Evolutionary conservation across 2,329 filamentous ascomycete species (phyloP).

Genomic region (Helicocarpus griseus): DNA sequence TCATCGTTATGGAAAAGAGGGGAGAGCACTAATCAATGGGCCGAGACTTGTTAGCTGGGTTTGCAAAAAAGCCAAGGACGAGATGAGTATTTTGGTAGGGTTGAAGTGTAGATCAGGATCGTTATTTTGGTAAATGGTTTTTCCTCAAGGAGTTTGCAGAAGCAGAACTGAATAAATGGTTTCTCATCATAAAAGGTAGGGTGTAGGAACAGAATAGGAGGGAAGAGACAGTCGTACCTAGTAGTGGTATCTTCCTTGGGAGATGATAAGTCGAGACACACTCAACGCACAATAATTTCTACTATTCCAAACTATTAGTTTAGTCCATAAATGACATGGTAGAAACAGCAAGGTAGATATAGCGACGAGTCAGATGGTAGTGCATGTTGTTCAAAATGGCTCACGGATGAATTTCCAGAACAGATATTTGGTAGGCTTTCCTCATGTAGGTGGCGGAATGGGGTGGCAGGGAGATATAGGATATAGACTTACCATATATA

Average conservation of each 20-base stretch:
- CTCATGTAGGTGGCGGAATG: constrained; percentile 30
- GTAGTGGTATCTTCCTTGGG: not conserved
- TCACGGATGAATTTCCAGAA: constrained; percentile 46
- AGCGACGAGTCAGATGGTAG: constrained; percentile 45
- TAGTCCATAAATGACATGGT: constrained; percentile 3
- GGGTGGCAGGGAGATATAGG: not conserved
- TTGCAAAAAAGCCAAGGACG: not conserved
- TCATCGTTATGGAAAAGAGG: not conserved
- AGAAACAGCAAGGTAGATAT: constrained; percentile 10
- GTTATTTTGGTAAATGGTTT: constrained; percentile 45
- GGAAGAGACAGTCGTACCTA: not conserved
- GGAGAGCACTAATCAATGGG: not conserved
- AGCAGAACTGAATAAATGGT: constrained; percentile 53
- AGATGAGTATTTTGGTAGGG: not conserved
- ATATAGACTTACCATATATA: not conserved
- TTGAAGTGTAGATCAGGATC: constrained; percentile 35
- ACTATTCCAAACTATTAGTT: not conserved
- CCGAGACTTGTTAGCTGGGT: not conserved
- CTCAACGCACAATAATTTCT: constrained; percentile 5
- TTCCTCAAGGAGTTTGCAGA: constrained; percentile 51
- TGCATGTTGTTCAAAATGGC: constrained; percentile 52
- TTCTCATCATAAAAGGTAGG: constrained; percentile 36
- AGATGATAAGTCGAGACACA: not conserved
- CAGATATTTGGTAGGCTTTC: constrained; percentile 43
- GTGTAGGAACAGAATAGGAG: constrained; percentile 3